phyloP scores from a whole-genome alignment of 2,329 filamentous ascomycete genomes.

The Emergomyces africanus region DNA sequence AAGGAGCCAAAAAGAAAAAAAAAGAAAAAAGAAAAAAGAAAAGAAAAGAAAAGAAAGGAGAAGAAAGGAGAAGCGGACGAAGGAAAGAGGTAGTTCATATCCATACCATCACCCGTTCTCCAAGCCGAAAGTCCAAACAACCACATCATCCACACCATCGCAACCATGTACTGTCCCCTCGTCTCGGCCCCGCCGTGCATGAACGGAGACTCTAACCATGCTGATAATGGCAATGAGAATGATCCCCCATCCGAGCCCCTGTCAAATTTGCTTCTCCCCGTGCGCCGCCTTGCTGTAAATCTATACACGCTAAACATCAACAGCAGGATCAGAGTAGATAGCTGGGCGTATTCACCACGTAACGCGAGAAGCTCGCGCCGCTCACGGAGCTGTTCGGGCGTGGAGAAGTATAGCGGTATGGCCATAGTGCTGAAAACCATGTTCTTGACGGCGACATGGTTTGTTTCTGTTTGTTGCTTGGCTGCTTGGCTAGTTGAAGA shows the following conservation, averaged over 20 bases:
- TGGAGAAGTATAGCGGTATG: slow-evolving; percentile 43
- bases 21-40: background rate
- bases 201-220: slow-evolving; percentile 36
- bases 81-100: background rate
- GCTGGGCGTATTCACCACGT: slow-evolving; percentile 44
- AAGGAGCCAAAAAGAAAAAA: too few species aligned
- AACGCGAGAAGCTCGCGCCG: slow-evolving; percentile 42
- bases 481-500: too few species aligned
- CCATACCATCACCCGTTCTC: slow-evolving; percentile 42
- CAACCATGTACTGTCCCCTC: slow-evolving; percentile 38
- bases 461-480: background rate
- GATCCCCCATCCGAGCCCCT: slow-evolving; percentile 4
- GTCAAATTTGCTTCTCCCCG: background rate
- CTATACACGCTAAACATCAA: slow-evolving; percentile 27
- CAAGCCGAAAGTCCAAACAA: slow-evolving; percentile 38
- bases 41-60: too few species aligned
- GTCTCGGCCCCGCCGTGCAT: slow-evolving; percentile 35
- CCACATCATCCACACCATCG: slow-evolving; percentile 39
- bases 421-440: slow-evolving; percentile 18
- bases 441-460: background rate
- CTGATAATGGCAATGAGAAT: slow-evolving; percentile 6
- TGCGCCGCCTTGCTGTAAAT: slow-evolving; percentile 1
- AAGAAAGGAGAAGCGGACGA: background rate
- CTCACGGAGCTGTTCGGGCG: slow-evolving; percentile 36
- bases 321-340: slow-evolving; percentile 37